Evolutionary conservation across 2,329 filamentous ascomycete genomes (phyloP).

Genomic region (Fusarium proliferatum): DNA sequence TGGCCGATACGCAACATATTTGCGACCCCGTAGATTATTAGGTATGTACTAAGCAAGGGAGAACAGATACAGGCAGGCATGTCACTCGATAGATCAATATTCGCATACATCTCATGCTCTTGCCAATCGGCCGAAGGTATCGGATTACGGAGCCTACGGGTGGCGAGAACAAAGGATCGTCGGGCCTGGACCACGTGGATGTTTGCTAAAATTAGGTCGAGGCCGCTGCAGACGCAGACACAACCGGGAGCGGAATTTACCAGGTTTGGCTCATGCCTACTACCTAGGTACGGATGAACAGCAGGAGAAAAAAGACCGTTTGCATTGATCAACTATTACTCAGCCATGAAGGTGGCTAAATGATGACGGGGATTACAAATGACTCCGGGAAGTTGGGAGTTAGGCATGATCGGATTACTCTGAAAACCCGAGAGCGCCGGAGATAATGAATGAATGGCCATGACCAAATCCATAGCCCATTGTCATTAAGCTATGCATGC

Average conservation of each 20-base stretch:
- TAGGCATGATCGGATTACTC: not conserved
- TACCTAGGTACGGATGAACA: not conserved
- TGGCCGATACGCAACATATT: not conserved
- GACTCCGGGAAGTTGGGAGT: not conserved
- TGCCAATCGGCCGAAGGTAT: constrained; percentile 32
- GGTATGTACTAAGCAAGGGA: not conserved
- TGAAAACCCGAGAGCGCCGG: constrained; percentile 13
- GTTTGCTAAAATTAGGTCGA: constrained; percentile 33
- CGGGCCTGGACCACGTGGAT: constrained; percentile 37
- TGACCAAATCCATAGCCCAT: not conserved
- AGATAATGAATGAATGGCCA: constrained; percentile 1
- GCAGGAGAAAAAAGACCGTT: not conserved
- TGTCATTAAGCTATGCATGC: not conserved
- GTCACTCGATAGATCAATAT: not conserved
- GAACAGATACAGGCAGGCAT: not conserved
- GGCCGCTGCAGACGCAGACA: constrained; percentile 2
- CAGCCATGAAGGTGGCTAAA: not conserved
- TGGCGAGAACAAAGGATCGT: constrained; percentile 34
- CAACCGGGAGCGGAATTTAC: constrained; percentile 1
- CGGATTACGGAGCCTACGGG: constrained; percentile 29
- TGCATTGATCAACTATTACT: not conserved
- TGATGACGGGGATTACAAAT: constrained; percentile 5
- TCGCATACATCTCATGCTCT: not conserved
- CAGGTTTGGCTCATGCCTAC: not conserved
- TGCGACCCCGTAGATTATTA: not conserved